phyloP scores from a whole-genome alignment of 768 basidiomycete genomes.

The Phylloporus arenicola region DNA sequence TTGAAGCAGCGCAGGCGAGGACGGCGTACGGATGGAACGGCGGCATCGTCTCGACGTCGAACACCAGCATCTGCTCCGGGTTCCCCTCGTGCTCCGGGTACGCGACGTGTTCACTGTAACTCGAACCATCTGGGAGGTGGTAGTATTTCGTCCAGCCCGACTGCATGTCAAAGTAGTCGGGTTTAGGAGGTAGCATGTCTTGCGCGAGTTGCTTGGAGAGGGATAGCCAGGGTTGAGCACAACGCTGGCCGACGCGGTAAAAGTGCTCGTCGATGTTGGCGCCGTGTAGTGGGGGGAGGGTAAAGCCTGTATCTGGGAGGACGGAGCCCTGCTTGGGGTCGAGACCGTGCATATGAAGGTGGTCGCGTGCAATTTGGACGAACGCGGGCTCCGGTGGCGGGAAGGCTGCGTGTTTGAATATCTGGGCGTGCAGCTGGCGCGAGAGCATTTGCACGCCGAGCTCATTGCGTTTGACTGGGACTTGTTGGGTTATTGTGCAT shows the following conservation, averaged over 20 bases:
- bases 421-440: conserved; percentile 69
- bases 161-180: conserved; percentile 47
- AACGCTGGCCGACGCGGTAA: conserved; percentile 62
- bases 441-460: conserved; percentile 94
- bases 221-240: conserved; percentile 72
- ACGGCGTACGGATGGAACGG: conserved; percentile 75
- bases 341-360: conserved; percentile 77
- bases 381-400: conserved; percentile 55
- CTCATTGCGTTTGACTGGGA: conserved; percentile 66
- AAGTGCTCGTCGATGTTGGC: conserved; percentile 84
- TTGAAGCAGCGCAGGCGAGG: conserved; percentile 83
- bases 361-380: conserved; percentile 72
- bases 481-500: background rate
- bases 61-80: conserved; percentile 70
- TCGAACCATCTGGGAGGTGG: conserved; percentile 65
- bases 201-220: conserved; percentile 57
- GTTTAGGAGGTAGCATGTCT: conserved; percentile 54
- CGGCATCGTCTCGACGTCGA: conserved; percentile 94
- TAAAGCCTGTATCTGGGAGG: conserved; percentile 74
- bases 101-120: conserved; percentile 67
- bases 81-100: conserved; percentile 59
- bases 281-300: conserved; percentile 82
- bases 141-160: conserved; percentile 91
- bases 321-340: conserved; percentile 74
- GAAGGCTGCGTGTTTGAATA: conserved; percentile 68